Base-by-base conservation (phyloP, 208 protist genomes). In the Leptomonas seymouri region DNA sequence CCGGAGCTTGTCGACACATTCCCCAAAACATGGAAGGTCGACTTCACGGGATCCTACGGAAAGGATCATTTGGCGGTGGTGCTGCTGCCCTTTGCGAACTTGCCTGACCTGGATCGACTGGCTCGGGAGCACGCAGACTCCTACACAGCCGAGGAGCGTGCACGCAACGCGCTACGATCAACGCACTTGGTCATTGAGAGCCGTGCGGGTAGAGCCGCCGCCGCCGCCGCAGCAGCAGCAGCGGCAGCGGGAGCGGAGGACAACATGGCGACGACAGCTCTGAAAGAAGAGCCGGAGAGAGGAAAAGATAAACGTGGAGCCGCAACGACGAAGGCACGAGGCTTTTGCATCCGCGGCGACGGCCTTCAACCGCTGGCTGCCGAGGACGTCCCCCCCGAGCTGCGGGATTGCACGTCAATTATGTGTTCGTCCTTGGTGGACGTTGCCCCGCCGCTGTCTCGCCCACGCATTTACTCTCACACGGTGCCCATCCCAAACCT, bases 41-140 rank as follows among this genome's bases (percentile, higher is more conserved):
- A 96, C 73, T 89, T 76, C 74, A 78, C 82, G 0, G 81, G 71
- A 0, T 67, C 87, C 16, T 86, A 76, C 57, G 76, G 72, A 12
- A 86, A 90, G 71, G 84, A 87, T 0, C 82, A 96, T 72, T 71
- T 96, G 25, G 81, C 84, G 2, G 74, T 78, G 9, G 86, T 93
- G 49, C 71, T 93, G 56, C 55, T 91, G 46, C 90, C 90, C 7
- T 92, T 96, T 70, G 84, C 86, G 8, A 74, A 92, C 62, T 54
- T 88, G 71, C 56, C 61, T 8, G 54, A 34, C 3, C 76, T 96
- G 56, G 46, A 79, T 49, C 30, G 44, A 23, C 36, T 86, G 20
- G 87, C 91, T 25, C 14, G 50, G 28, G 61, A 49, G 34, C 16
- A 66, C 2, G 49, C 31, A 1, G 23, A 36, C 15, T 46, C 66